Evolutionary conservation across 2,329 filamentous ascomycete species (phyloP).

Genomic region (Tetracladium maxilliforme): DNA sequence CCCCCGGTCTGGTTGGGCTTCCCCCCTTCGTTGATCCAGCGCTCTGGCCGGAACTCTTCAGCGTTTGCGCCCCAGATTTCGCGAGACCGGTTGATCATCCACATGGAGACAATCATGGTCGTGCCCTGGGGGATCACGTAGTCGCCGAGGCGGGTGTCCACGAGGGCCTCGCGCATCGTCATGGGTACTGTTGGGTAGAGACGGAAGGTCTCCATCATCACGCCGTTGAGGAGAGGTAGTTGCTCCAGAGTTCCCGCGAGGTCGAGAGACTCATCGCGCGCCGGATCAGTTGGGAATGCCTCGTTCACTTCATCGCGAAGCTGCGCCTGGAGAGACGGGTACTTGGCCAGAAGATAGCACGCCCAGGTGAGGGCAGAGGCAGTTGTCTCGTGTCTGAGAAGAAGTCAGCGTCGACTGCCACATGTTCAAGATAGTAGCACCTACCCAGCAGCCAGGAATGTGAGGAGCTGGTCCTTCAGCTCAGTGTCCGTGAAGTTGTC

Average conservation of each 20-base stretch:
- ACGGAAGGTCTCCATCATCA: constrained; percentile 54
- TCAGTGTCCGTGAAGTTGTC: constrained; percentile 34
- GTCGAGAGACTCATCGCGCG: too few relatives aligned
- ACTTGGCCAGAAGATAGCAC: constrained; percentile 40
- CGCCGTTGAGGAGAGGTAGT: constrained; percentile 50
- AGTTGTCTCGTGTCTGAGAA: too few relatives aligned
- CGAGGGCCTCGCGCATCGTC: constrained; percentile 43
- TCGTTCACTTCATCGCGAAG: constrained; percentile 42
- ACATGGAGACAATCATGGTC: constrained; percentile 34
- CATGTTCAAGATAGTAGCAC: constrained; percentile 6
- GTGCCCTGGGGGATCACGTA: constrained; percentile 44
- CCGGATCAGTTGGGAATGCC: not conserved
- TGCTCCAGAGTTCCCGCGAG: constrained; percentile 39
- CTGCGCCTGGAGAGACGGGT: constrained; percentile 38
- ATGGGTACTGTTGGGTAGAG: constrained; percentile 51
- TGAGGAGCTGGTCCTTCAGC: constrained; percentile 38
- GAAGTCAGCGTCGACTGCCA: not conserved
- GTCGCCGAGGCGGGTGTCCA: constrained; percentile 38
- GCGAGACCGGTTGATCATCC: constrained; percentile 38
- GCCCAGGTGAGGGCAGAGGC: constrained; percentile 49
- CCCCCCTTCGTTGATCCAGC: constrained; percentile 24
- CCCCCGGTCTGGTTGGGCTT: constrained; percentile 51
- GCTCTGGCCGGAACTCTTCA: constrained; percentile 41
- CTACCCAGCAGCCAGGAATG: constrained; percentile 37
- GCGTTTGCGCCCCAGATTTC: constrained; percentile 47